Conservation (phyloP, 768 basidiomycete genomes). For the Chalciporus chontae region DNA sequence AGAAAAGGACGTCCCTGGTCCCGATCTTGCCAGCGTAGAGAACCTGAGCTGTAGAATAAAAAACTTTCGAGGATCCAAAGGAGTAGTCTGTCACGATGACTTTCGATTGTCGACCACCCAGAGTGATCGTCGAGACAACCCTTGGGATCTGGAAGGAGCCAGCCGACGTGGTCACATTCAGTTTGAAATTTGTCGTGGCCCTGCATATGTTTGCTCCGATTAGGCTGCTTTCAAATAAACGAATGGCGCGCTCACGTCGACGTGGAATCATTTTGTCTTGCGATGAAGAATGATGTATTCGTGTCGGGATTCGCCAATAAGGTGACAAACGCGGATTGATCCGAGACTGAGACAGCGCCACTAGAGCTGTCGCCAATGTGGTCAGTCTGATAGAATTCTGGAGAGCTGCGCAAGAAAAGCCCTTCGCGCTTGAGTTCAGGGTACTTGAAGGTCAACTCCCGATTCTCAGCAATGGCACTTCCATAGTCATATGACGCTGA, state of each 20-base stretch:
- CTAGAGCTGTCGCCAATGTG: conserved; percentile 62
- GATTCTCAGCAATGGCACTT: conserved; percentile 62
- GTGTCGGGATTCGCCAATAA: conserved; percentile 68
- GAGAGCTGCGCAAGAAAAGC: conserved; percentile 75
- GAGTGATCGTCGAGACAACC: conserved; percentile 48
- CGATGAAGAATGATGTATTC: conserved; percentile 62
- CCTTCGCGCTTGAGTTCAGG: conserved; percentile 76
- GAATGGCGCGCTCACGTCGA: conserved; percentile 48
- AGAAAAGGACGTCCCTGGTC: conserved; percentile 57
- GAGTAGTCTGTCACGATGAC: conserved; percentile 68
- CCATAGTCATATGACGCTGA: conserved; percentile 78
- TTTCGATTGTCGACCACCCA: conserved; percentile 71
- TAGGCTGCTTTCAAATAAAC: neutral
- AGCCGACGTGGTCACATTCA: conserved; percentile 53
- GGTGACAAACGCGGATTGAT: conserved; percentile 54
- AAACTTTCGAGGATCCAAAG: conserved; percentile 59
- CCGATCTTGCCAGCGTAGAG: conserved; percentile 65
- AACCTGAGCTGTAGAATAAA: conserved; percentile 73
- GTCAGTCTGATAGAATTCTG: conserved; percentile 77
- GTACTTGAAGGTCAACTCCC: conserved; percentile 64
- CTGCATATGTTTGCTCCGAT: neutral
- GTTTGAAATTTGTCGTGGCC: conserved; percentile 47
- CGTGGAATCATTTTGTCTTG: conserved; percentile 63
- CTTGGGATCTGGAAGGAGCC: conserved; percentile 57
- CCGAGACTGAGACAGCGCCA: conserved; percentile 41